Base-by-base conservation (phyloP, 257 asterid species). In the Hygrophila difformis region DNA sequence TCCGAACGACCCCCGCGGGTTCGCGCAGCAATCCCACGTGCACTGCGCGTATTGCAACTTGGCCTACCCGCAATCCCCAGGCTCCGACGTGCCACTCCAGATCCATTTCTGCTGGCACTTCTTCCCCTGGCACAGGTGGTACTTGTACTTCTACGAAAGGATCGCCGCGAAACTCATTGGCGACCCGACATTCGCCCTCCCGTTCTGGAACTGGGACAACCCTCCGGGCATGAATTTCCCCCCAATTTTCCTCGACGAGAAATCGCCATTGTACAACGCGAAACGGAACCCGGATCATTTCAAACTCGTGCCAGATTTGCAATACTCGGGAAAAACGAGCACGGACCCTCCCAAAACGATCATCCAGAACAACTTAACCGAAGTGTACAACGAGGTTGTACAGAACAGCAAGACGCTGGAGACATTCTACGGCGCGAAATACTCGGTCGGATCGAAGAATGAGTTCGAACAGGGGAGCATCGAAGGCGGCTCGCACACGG, bases 31-130 rank as follows among this genome's bases (percentile, higher is more conserved):
- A 28, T 72, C 77, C 6, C 68, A 65, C 1, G 47, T 77, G 47
- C 82, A 71, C 38, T 75, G 76, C 34, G 83, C 74, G 24, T 75
- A 67, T 26, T 68, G 78, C 56, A 68, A 75, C 4, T 70, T 76
- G 3, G 70, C 75, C 24, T 63, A 75, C 52, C 64, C 64, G 6
- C 82, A 79, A 49, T 20, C 47, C 0, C 77, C 72, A 5, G 40
- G 19, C 21, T 19, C 40, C 1, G 18, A 52, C 7, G 33, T 62
- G 1, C 65, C 64, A 5, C 29, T 72, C 13, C 69, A 63, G 11
- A 62, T 78, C 7, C 63, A 62, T 23, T 4, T 12, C 12, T 46
- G 46, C 0, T 55, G 62, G 68, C 35, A 31, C 11, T 62, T 62
- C 53, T 55, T 62, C 34, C 68, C 62, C n/a, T 62, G 48, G 52